Conservation (phyloP, 2,329 filamentous ascomycete genomes). For the Ceratocystiopsis sp. region DNA sequence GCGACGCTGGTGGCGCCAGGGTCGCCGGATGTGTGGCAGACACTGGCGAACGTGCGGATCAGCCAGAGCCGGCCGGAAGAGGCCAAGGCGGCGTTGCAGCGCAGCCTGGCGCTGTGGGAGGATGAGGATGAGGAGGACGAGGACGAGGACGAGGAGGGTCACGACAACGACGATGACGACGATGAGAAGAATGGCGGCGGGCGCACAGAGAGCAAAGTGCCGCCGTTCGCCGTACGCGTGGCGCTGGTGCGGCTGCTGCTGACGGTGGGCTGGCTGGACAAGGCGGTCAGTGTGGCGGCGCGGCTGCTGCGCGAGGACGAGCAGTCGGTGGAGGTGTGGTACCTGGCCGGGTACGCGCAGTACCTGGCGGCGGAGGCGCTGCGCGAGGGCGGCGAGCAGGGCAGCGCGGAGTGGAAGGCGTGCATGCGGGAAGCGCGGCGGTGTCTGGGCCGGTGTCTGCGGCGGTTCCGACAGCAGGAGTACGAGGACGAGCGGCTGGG, state of each 20-base stretch:
- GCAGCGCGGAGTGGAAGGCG: constrained; percentile 29
- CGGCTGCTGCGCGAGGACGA: constrained; percentile 78
- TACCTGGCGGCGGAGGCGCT: constrained; percentile 61
- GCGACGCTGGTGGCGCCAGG: constrained; percentile 71
- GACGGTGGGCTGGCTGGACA: constrained; percentile 72
- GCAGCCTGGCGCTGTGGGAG: constrained; percentile 73
- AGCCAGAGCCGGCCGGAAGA: constrained; percentile 70
- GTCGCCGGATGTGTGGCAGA: constrained; percentile 82
- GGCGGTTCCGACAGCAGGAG: constrained; percentile 59
- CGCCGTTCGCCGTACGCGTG: constrained; percentile 74
- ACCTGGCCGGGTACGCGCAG: constrained; percentile 86
- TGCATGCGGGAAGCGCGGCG: constrained; percentile 43
- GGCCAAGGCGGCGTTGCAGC: constrained; percentile 57
- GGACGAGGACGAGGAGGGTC: constrained; percentile 11
- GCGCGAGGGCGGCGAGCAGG: constrained; percentile 23
- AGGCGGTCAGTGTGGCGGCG: constrained; percentile 74
- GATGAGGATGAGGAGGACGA: constrained; percentile 56
- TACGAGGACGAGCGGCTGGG: constrained; percentile 73
- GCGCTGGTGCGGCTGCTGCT: constrained; percentile 73
- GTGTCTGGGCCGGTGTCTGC: constrained; percentile 68
- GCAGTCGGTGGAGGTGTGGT: constrained; percentile 89
- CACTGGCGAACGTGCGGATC: constrained; percentile 81
- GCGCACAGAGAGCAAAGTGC: constrained; percentile 27
- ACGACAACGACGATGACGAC: too few relatives aligned
- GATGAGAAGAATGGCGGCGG: too few relatives aligned